Evolutionary conservation across 1,284 basidiomycete genomes (phyloP).

Genomic region (Ceratorhiza oryzae-sativae): DNA sequence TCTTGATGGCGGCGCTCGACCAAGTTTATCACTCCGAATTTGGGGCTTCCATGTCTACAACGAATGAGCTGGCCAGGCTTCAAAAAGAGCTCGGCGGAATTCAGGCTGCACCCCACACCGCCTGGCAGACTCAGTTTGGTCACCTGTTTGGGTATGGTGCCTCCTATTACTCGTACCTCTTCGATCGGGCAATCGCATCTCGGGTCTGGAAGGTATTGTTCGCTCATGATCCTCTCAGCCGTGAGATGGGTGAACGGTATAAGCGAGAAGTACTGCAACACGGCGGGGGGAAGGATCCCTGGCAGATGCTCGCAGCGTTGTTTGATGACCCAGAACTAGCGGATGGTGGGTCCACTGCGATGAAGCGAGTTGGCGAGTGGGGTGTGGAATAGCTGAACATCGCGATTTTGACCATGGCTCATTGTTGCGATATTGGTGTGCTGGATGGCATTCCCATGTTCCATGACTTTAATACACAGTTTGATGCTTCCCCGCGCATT

Average conservation of each 20-base stretch:
- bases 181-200: conserved; percentile 94
- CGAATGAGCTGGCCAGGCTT: conserved; percentile 66
- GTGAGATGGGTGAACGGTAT: conserved; percentile 77
- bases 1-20: conserved; percentile 88
- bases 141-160: conserved; percentile 97
- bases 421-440: background rate
- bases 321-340: conserved; percentile 69
- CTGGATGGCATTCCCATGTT: background rate
- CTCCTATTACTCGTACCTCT: conserved; percentile 97
- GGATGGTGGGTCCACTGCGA: conserved; percentile 78
- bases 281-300: conserved; percentile 93
- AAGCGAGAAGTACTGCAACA: conserved; percentile 77
- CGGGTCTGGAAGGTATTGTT: conserved; percentile 87
- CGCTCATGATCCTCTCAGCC: conserved; percentile 64
- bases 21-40: conserved; percentile 85
- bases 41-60: conserved; percentile 76
- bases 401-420: background rate
- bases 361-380: conserved; percentile 90
- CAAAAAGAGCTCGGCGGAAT: conserved; percentile 78
- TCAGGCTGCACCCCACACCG: conserved; percentile 80
- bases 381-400: conserved; percentile 59
- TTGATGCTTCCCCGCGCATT: background rate
- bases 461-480: conserved; percentile 1
- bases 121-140: conserved; percentile 94
- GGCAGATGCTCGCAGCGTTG: conserved; percentile 87